These are phyloP conservation scores for Scenedesmus sp. DNA, from an alignment of 163 green algal species.

Conservation along the genomic window DNA sequence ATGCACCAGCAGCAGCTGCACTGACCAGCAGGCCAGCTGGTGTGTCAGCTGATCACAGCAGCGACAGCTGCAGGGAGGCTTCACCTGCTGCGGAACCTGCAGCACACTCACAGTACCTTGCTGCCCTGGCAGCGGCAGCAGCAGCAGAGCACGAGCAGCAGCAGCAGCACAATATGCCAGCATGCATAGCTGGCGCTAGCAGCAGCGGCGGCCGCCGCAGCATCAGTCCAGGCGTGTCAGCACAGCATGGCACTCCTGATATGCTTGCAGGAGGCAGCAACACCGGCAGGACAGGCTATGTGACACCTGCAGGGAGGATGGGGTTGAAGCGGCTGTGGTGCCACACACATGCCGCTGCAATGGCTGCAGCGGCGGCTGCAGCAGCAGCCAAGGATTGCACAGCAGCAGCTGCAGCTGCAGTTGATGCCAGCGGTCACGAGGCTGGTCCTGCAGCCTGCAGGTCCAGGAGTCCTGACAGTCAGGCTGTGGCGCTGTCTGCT, in stretches of 20 bases:
- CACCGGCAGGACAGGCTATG: not conserved
- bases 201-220: not conserved
- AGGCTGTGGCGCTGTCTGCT: slow-evolving; percentile 21
- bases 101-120: not conserved
- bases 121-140: not conserved
- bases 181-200: not conserved
- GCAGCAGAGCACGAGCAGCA: slow-evolving; percentile 4
- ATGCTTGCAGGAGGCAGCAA: not conserved
- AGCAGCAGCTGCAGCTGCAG: not conserved
- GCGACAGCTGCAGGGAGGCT: not conserved
- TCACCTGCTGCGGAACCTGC: not conserved
- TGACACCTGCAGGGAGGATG: not conserved
- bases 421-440: not conserved
- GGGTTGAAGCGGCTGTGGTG: slow-evolving; percentile 20
- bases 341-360: slow-evolving; percentile 27
- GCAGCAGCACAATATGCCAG: not conserved
- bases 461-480: slow-evolving; percentile 18
- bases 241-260: not conserved
- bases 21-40: not conserved
- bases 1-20: not conserved
- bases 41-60: not conserved
- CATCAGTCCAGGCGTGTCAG: not conserved
- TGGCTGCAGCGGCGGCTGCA: slow-evolving; percentile 22
- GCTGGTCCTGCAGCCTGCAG: not conserved
- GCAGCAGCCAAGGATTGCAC: not conserved